phyloP scores from a whole-genome alignment of 2,329 filamentous ascomycete species.

The Didymella pomorum region DNA sequence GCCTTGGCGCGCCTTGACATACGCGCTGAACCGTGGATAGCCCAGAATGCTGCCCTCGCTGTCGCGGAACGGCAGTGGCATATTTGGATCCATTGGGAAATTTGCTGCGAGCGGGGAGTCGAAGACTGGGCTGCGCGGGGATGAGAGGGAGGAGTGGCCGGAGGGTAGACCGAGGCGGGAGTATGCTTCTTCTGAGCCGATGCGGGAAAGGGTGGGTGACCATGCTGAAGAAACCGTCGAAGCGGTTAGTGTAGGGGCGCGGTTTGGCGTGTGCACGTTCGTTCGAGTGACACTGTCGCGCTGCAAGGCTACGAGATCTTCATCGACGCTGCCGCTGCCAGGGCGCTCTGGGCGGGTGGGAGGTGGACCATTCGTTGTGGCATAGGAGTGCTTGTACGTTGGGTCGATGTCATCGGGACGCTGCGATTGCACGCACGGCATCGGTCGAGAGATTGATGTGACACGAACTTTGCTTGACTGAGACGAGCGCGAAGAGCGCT shows the following conservation, averaged over 20 bases:
- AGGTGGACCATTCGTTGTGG: slow-evolving; percentile 22
- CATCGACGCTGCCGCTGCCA: slow-evolving; percentile 24
- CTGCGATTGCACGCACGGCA: not conserved
- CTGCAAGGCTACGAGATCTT: slow-evolving; percentile 27
- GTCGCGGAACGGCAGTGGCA: slow-evolving; percentile 24
- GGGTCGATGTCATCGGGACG: not conserved
- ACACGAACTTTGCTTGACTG: slow-evolving; percentile 2
- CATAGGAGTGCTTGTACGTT: slow-evolving; percentile 19
- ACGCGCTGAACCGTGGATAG: slow-evolving; percentile 28
- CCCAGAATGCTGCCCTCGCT: slow-evolving; percentile 17
- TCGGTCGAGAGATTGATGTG: slow-evolving; percentile 28
- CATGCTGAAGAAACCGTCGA: slow-evolving; percentile 5
- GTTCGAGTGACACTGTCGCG: slow-evolving; percentile 26
- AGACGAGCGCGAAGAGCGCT: slow-evolving; percentile 15
- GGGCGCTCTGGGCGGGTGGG: slow-evolving; percentile 30
- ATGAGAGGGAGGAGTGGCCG: slow-evolving; percentile 18
- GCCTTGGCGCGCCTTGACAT: slow-evolving; percentile 11
- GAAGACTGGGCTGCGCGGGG: slow-evolving; percentile 1
- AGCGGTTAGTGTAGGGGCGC: slow-evolving; percentile 20
- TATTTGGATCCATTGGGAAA: slow-evolving; percentile 12
- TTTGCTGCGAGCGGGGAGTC: slow-evolving; percentile 24
- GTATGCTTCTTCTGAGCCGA: slow-evolving; percentile 15
- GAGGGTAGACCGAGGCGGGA: slow-evolving; percentile 24
- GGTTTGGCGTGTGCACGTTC: slow-evolving; percentile 15
- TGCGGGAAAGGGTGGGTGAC: slow-evolving; percentile 14